A percentile compares a stretch with the other conserved stretches of the same genome.
phyloP scores from a whole-genome alignment of 768 basidiomycete genomes.

The Rhizopogon vesiculosus region DNA sequence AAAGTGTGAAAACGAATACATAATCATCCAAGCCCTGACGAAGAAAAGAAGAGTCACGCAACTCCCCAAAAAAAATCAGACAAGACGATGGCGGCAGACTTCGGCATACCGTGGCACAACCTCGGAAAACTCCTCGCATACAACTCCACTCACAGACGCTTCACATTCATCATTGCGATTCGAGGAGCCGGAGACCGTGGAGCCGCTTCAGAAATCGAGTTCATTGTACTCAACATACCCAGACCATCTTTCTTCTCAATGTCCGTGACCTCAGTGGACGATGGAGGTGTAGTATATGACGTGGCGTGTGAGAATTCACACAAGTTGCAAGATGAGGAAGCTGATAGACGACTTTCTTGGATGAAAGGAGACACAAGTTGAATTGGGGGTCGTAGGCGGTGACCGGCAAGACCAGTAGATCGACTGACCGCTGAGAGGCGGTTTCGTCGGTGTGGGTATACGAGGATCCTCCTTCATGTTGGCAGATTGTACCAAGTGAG shows the following conservation, averaged over 20 bases:
- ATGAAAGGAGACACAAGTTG: constrained; percentile 1
- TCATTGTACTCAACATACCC: not conserved
- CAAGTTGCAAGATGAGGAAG: constrained; percentile 15
- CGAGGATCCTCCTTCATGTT: not conserved
- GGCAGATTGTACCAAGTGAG: not conserved
- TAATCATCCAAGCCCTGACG: not conserved
- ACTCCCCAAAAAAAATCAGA: not conserved
- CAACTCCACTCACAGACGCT: not conserved
- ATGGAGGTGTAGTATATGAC: constrained; percentile 25
- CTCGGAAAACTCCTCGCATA: not conserved
- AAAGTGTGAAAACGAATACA: not conserved
- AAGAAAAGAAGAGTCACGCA: not conserved
- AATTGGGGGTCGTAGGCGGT: not conserved
- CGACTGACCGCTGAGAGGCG: constrained; percentile 3
- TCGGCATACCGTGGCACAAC: not conserved
- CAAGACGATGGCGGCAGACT: not conserved
- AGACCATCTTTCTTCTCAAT: constrained; percentile 3
- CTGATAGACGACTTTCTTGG: constrained; percentile 5
- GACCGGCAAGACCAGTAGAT: constrained; percentile 10
- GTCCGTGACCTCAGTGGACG: constrained; percentile 15
- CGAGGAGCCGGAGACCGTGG: not conserved
- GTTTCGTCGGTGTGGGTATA: not conserved
- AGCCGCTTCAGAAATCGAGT: not conserved
- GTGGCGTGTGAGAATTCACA: constrained; percentile 27
- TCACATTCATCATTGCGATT: not conserved